These are phyloP conservation scores for Cydonia oblonga DNA, from an alignment of 331 rosid genomes.

Conservation along the genomic window DNA sequence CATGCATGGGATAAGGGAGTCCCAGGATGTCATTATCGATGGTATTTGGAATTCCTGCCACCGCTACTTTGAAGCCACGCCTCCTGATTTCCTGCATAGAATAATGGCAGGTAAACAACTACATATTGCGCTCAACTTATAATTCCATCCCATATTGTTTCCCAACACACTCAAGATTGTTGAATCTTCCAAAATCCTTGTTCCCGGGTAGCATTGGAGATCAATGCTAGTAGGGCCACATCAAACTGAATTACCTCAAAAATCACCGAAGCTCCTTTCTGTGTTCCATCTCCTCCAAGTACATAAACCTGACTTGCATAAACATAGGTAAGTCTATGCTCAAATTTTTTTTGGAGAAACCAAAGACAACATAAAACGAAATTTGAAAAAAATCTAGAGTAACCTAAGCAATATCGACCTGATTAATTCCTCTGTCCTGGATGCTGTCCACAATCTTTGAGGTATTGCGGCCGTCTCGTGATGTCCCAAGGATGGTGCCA, in stretches of 20 bases:
- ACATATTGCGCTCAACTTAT: not conserved
- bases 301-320: conserved; percentile 36
- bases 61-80: conserved; percentile 41
- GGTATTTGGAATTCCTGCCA: conserved; percentile 51
- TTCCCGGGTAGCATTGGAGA: too few relatives aligned
- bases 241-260: conserved; percentile 27
- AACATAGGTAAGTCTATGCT: not conserved
- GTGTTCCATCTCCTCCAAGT: conserved; percentile 58
- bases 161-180: not conserved
- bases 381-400: not conserved
- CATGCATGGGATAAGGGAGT: not conserved
- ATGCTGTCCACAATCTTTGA: conserved; percentile 14
- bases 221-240: too few relatives aligned
- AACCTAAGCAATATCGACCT: conserved; percentile 3
- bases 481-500: conserved; percentile 46
- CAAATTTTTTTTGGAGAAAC: not conserved
- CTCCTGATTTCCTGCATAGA: conserved; percentile 36
- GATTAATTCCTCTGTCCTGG: conserved; percentile 34
- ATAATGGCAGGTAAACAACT: not conserved
- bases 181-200: not conserved
- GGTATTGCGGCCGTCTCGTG: conserved; percentile 33
- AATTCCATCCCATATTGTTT: not conserved
- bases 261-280: conserved; percentile 44
- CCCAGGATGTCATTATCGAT: conserved; percentile 47
- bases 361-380: not conserved